Percentiles rank a stretch among this genome's conserved stretches.
Evolutionary conservation across 2,329 filamentous ascomycete species (phyloP).

Genomic region (Tolypocladium ophioglossoides): DNA sequence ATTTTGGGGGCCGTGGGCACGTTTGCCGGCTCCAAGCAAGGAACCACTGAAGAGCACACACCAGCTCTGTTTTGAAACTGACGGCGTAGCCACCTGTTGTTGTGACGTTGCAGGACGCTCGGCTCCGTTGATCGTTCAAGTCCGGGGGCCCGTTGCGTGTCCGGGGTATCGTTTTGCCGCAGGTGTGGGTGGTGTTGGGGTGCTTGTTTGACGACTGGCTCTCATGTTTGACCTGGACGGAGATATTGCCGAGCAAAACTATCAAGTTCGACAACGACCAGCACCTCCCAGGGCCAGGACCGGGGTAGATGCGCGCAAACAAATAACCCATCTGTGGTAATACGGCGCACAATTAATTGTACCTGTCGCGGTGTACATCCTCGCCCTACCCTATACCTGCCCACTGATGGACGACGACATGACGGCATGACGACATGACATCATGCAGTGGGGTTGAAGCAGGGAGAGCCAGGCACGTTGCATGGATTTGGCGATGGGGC

Average conservation of each 20-base stretch:
- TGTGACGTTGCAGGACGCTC: not conserved
- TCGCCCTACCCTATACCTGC: not conserved
- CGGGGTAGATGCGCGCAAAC: not conserved
- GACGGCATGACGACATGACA: not conserved
- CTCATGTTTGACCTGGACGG: too few relatives aligned
- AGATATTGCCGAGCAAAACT: too few relatives aligned
- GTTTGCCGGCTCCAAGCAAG: not conserved
- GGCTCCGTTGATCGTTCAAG: not conserved
- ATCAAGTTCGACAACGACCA: not conserved
- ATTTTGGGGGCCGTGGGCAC: slow-evolving; percentile 16
- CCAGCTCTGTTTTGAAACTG: not conserved
- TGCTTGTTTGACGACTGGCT: too few relatives aligned
- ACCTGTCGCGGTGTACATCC: too few relatives aligned
- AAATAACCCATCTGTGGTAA: too few relatives aligned
- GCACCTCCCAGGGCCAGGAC: not conserved
- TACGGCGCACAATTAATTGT: too few relatives aligned
- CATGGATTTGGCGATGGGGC: not conserved
- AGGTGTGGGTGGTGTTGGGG: too few relatives aligned
- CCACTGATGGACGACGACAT: not conserved
- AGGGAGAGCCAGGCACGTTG: not conserved
- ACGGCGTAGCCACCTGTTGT: not conserved
- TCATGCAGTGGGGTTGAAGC: not conserved
- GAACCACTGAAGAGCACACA: not conserved
- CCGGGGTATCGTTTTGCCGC: not conserved
- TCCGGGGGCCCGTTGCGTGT: not conserved